Evolutionary conservation across 2,329 filamentous ascomycete species (phyloP), one percentile per base, ranked within the genome.

Genomic region (Cercospora citrullina): DNA sequence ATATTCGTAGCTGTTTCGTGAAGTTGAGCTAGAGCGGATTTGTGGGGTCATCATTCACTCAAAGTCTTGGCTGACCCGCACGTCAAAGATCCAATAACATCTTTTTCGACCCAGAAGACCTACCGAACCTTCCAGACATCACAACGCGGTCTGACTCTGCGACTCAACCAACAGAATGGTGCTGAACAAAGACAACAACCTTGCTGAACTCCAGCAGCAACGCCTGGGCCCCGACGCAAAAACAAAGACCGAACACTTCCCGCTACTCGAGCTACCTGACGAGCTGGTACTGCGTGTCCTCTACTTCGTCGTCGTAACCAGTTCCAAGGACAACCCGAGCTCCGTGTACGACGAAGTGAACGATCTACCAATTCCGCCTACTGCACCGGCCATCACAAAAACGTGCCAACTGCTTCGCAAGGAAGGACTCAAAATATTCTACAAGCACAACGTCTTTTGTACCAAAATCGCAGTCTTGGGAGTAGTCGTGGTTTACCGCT

Each of bases 351-450:
- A n/a, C n/a, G n/a, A n/a, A n/a, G n/a, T n/a, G n/a, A n/a, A n/a
- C n/a, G n/a, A n/a, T n/a, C n/a, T n/a, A n/a, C n/a, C n/a, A n/a
- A n/a, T n/a, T n/a, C n/a, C n/a, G n/a, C n/a, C n/a, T n/a, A n/a
- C n/a, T n/a, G n/a, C 53, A 36, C 67, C 64, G 1, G 23, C 64
- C 14, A 66, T 69, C 64, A 60, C 60, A 2, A 26, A 57, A 1
- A 67, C 64, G 21, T 69, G 67, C 26, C 67, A 60, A 1, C 18
- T 67, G 16, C 36, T 69, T 7, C 60, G 67, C 5, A 57, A n/a
- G 4, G 64, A 69, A 67, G 64, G 64, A 23, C 26, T 60, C 1
- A 59, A 51, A n/a, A 45, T 53, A 3, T 64, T 62, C 55, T 61
- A 61, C 26, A 30, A 42, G 18, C 28, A 28, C 31, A 68, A 68